phyloP scores from a whole-genome alignment of 495 filamentous ascomycete species.

The Aspergillus leporis region DNA sequence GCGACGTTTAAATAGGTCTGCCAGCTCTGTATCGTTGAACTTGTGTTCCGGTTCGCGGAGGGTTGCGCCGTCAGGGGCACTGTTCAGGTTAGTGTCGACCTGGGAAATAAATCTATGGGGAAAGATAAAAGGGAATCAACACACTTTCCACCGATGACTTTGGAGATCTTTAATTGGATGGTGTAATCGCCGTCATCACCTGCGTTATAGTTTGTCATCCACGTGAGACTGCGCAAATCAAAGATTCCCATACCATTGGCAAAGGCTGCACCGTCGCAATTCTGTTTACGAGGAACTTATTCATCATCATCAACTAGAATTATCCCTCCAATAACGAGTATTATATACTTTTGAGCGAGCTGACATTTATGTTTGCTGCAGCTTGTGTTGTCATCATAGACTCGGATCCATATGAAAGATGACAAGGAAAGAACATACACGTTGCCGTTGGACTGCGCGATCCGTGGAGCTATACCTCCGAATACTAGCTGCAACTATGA shows the following conservation, averaged over 20 bases:
- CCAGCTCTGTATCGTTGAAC: constrained; percentile 6
- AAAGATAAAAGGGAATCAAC: neutral
- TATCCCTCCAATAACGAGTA: constrained; percentile 7
- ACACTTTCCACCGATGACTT: constrained; percentile 12
- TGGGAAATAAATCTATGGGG: neutral
- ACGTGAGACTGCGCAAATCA: constrained; percentile 2
- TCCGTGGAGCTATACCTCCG: constrained; percentile 2
- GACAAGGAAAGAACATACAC: constrained; percentile 13
- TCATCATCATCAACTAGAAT: constrained; percentile 1
- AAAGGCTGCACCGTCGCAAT: constrained; percentile 6
- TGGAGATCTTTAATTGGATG: constrained; percentile 1
- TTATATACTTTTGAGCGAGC: constrained; percentile 2
- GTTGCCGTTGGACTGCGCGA: constrained; percentile 3
- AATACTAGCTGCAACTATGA: constrained; percentile 7
- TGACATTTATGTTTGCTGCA: constrained; percentile 10
- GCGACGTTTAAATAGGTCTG: neutral
- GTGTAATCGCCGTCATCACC: constrained; percentile 1
- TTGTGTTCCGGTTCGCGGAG: neutral
- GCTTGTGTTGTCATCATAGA: constrained; percentile 2
- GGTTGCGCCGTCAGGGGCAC: constrained; percentile 3
- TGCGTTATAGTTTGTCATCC: constrained; percentile 9
- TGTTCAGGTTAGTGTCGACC: neutral
- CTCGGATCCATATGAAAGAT: constrained; percentile 13
- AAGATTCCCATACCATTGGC: constrained; percentile 11
- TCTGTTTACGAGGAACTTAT: constrained; percentile 5